Percentiles rank a stretch among this genome's conserved stretches.
Conservation (phyloP, 2,329 filamentous ascomycete genomes). For the Hyphodiscus sp. region DNA sequence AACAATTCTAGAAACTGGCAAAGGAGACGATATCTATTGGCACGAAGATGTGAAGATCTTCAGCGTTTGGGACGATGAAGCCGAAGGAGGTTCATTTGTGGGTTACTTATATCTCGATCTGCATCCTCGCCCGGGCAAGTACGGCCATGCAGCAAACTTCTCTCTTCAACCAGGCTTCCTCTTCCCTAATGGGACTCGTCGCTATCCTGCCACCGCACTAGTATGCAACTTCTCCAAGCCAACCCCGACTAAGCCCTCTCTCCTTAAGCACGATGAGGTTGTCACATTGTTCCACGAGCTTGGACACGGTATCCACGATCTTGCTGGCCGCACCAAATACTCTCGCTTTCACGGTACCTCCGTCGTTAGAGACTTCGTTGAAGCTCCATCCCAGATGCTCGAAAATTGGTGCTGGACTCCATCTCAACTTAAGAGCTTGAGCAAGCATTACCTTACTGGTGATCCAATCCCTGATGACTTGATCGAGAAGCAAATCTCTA, state of each 20-base stretch:
- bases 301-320: constrained; percentile 64
- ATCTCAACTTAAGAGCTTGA: constrained; percentile 58
- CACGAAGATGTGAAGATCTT: constrained; percentile 79
- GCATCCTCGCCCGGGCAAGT: constrained; percentile 74
- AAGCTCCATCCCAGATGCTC: constrained; percentile 67
- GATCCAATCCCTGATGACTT: constrained; percentile 69
- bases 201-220: constrained; percentile 71
- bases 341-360: constrained; percentile 62
- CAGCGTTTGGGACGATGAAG: constrained; percentile 73
- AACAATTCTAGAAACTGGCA: constrained; percentile 19
- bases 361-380: constrained; percentile 63
- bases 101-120: constrained; percentile 81
- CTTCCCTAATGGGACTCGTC: constrained; percentile 58
- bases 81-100: constrained; percentile 64
- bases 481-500: constrained; percentile 66
- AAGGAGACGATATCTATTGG: constrained; percentile 54
- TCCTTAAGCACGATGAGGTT: constrained; percentile 78
- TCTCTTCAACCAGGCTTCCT: constrained; percentile 69
- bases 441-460: constrained; percentile 64
- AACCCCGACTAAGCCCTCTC: constrained; percentile 65
- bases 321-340: constrained; percentile 56
- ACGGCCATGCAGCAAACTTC: constrained; percentile 81
- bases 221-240: constrained; percentile 86
- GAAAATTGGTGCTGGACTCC: constrained; percentile 73
- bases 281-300: constrained; percentile 77